phyloP scores from a whole-genome alignment of 257 asterid species.

The Rhazya stricta region DNA sequence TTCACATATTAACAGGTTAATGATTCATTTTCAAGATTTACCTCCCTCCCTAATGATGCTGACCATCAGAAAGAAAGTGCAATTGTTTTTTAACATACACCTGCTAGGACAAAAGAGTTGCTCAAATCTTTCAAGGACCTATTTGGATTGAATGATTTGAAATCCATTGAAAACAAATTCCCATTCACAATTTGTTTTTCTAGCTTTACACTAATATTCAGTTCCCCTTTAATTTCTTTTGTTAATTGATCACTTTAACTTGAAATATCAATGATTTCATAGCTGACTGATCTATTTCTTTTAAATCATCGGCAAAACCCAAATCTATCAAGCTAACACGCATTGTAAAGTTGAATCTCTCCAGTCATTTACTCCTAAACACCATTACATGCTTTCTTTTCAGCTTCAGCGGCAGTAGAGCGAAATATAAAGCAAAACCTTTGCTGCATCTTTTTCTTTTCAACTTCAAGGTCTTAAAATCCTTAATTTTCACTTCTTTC shows the following conservation, averaged over 20 bases:
- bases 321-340: background rate
- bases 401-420: background rate
- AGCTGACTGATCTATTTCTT: background rate
- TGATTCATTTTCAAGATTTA: background rate
- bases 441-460: background rate
- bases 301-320: too few relatives aligned
- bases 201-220: background rate
- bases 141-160: background rate
- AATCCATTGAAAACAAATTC: background rate
- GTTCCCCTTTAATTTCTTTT: background rate
- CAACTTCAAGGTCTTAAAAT: background rate
- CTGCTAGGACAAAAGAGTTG: background rate
- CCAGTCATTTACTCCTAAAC: background rate
- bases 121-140: background rate
- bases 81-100: background rate
- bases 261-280: background rate
- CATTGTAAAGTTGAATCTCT: background rate
- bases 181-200: too few relatives aligned
- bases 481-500: background rate
- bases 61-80: background rate
- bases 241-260: background rate
- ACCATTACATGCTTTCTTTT: background rate
- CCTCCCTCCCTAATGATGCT: background rate
- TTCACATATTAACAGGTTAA: background rate
- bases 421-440: background rate